Conservation (phyloP, 176 grass and related monocot genomes). For the Alloteropsis semialata region DNA sequence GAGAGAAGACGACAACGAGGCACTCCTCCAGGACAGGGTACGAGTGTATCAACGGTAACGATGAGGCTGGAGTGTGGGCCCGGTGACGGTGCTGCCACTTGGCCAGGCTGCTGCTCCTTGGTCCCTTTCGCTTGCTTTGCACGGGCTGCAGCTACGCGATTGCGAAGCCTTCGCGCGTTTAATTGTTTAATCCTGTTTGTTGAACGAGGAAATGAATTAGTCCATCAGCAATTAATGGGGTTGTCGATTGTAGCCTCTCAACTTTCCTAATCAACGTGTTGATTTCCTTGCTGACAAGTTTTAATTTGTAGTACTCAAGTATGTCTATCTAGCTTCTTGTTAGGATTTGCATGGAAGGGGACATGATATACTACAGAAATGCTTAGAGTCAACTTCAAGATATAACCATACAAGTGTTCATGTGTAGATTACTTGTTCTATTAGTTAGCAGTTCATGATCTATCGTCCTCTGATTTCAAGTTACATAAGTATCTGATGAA, state of each 20-base stretch:
- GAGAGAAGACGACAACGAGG: conserved; percentile 2
- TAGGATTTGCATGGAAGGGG: not conserved
- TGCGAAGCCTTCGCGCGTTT: not conserved
- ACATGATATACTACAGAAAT: too few relatives aligned
- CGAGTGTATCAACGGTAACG: not conserved
- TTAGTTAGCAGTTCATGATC: not conserved
- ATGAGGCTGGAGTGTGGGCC: not conserved
- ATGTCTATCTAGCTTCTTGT: not conserved
- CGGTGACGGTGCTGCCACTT: conserved; percentile 2
- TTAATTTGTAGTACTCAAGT: not conserved
- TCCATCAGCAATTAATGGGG: not conserved
- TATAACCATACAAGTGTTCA: too few relatives aligned
- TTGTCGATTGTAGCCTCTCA: not conserved
- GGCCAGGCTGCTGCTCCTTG: conserved; percentile 20
- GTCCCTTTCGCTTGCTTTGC: conserved; percentile 56
- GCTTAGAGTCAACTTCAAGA: too few relatives aligned
- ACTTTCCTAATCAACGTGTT: not conserved
- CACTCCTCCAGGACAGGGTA: not conserved
- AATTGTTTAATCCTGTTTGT: not conserved
- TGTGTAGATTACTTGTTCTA: not conserved
- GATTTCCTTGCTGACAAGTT: not conserved
- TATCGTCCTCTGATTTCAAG: not conserved
- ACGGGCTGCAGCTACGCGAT: conserved; percentile 23
- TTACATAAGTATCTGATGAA: not conserved
- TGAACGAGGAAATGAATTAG: conserved; percentile 12